These are phyloP conservation scores for Sclerotiophoma versabilis DNA, from an alignment of 2,329 filamentous ascomycete genomes.

Conservation along the genomic window DNA sequence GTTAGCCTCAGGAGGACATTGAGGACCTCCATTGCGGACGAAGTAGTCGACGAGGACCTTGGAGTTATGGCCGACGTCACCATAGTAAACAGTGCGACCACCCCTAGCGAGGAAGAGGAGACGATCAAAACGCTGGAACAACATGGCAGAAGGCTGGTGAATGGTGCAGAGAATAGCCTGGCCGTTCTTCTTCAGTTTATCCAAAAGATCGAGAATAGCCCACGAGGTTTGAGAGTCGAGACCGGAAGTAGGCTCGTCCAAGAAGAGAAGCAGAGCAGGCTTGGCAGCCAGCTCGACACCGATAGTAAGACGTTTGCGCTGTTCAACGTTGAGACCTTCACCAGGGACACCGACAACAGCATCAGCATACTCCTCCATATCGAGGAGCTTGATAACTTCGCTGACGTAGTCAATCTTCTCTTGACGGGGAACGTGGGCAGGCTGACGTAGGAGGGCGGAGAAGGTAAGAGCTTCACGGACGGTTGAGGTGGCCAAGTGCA, in stretches of 20 bases:
- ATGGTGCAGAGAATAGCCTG: conserved; percentile 92
- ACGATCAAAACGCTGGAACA: conserved; percentile 90
- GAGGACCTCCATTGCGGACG: conserved; percentile 71
- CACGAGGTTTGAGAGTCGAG: conserved; percentile 92
- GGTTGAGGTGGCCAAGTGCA: conserved; percentile 83
- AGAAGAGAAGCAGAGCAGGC: conserved; percentile 85
- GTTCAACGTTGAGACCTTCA: conserved; percentile 74
- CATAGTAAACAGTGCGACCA: conserved; percentile 82
- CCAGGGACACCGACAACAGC: conserved; percentile 90
- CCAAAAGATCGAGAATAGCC: conserved; percentile 86
- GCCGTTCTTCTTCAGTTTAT: conserved; percentile 87
- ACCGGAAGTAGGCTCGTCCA: conserved; percentile 94
- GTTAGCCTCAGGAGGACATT: conserved; percentile 73
- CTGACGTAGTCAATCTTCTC: conserved; percentile 90
- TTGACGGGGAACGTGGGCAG: conserved; percentile 70
- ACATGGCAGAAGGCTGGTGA: conserved; percentile 93
- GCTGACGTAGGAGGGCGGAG: conserved; percentile 84
- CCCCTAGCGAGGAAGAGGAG: conserved; percentile 79
- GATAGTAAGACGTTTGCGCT: conserved; percentile 82
- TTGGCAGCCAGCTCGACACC: conserved; percentile 96
- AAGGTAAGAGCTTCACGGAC: conserved; percentile 89
- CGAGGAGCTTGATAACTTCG: conserved; percentile 87
- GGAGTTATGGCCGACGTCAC: conserved; percentile 76
- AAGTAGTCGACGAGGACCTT: conserved; percentile 76
- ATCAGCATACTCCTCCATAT: conserved; percentile 90